Conservation (phyloP, 1,139 yeast species). For the Nakaseomyces sp. region DNA sequence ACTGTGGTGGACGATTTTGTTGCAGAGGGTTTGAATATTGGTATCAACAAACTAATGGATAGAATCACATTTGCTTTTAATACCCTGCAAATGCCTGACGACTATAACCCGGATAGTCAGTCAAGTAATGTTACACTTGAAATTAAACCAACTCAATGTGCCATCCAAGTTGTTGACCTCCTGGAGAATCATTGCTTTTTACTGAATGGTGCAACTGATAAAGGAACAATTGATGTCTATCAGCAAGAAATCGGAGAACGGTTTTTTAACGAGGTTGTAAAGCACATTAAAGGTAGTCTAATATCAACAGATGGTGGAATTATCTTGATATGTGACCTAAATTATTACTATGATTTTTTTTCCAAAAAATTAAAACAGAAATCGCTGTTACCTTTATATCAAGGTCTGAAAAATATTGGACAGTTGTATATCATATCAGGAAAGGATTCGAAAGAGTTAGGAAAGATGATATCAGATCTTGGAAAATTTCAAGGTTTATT, state of each 20-base stretch:
- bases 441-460: slow-evolving; percentile 71
- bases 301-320: slow-evolving; percentile 80
- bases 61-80: slow-evolving; percentile 54
- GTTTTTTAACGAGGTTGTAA: slow-evolving; percentile 67
- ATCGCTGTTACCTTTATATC: slow-evolving; percentile 65
- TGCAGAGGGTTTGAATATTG: slow-evolving; percentile 85
- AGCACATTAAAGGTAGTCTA: slow-evolving; percentile 57
- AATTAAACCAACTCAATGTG: slow-evolving; percentile 68
- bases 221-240: slow-evolving; percentile 79
- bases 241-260: slow-evolving; percentile 91
- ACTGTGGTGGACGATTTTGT: slow-evolving; percentile 76
- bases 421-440: slow-evolving; percentile 71
- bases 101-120: slow-evolving; percentile 37
- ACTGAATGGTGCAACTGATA: slow-evolving; percentile 77
- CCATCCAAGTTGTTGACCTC: slow-evolving; percentile 50
- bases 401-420: slow-evolving; percentile 75
- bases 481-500: slow-evolving; percentile 83
- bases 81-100: slow-evolving; percentile 46
- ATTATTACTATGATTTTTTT: slow-evolving; percentile 66
- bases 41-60: slow-evolving; percentile 77
- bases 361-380: slow-evolving; percentile 53
- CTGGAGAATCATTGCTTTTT: slow-evolving; percentile 67
- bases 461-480: slow-evolving; percentile 73
- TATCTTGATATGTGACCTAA: slow-evolving; percentile 63
- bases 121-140: slow-evolving; percentile 14